Conservation (phyloP, 371 early-diverging fungal species). For the Syncephalis plumigaleata region DNA sequence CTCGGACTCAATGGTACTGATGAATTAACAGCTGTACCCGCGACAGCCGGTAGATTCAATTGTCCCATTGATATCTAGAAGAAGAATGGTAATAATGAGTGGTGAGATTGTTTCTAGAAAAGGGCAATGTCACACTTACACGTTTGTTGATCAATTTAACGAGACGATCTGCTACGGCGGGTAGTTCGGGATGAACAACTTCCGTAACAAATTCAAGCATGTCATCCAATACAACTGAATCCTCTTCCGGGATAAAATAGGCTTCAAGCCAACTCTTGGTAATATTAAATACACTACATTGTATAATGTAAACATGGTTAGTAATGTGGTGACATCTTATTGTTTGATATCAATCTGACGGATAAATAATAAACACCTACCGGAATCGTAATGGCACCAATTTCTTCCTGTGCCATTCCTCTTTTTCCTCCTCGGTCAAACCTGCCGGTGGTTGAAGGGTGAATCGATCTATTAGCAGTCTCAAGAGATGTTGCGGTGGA, state of each 20-base stretch:
- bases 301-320: no score
- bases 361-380: no score
- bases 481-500: no score
- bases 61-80: not conserved
- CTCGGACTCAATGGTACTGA: not conserved
- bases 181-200: slow-evolving; percentile 44
- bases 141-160: slow-evolving; percentile 46
- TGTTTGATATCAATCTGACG: no score
- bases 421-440: no score
- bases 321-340: no score
- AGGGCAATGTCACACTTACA: slow-evolving; percentile 17
- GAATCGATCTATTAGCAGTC: no score
- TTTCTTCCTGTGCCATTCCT: no score
- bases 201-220: slow-evolving; percentile 62
- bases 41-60: no score
- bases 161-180: slow-evolving; percentile 47
- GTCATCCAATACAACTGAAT: slow-evolving; percentile 37
- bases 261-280: slow-evolving; percentile 33
- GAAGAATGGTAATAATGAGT: slow-evolving; percentile 16
- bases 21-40: not conserved
- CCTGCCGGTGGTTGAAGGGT: no score
- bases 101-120: no score
- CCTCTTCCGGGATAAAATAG: slow-evolving; percentile 32
- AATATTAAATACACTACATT: slow-evolving; percentile 18
- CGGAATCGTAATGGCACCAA: no score